Evolutionary conservation across 495 filamentous ascomycete genomes (phyloP).

Genomic region (Hypoxylon rickii): DNA sequence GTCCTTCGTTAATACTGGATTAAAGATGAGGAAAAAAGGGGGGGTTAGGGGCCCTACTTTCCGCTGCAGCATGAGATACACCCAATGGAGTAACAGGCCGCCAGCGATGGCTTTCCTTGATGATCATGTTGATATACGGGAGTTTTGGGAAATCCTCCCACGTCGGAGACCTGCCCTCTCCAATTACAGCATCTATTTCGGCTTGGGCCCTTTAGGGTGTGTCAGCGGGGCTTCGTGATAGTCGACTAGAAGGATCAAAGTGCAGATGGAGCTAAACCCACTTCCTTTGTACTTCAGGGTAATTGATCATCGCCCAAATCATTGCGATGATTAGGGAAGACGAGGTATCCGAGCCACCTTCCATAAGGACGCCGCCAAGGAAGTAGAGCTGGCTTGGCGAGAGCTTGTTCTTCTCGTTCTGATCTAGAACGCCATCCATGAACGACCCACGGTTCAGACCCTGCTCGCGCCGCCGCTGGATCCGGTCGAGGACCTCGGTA

Average conservation of each 20-base stretch:
- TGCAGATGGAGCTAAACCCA: constrained; percentile 9
- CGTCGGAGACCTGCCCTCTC: constrained; percentile 33
- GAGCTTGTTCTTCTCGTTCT: constrained; percentile 46
- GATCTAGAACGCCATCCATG: constrained; percentile 52
- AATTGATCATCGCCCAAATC: constrained; percentile 50
- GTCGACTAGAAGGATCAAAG: not conserved
- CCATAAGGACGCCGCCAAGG: constrained; percentile 45
- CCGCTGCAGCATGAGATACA: not conserved
- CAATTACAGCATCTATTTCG: constrained; percentile 38
- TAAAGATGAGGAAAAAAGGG: not conserved
- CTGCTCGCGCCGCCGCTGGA: constrained; percentile 20
- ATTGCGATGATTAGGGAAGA: constrained; percentile 42
- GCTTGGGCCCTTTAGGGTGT: constrained; percentile 23
- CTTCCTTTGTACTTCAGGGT: constrained; percentile 43
- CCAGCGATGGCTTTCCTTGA: not conserved
- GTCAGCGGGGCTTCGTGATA: not conserved
- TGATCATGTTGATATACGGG: not conserved
- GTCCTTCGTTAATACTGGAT: not conserved
- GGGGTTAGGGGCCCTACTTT: not conserved
- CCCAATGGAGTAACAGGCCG: not conserved
- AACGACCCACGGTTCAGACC: constrained; percentile 36
- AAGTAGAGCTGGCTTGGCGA: constrained; percentile 45
- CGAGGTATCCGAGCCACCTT: constrained; percentile 56
- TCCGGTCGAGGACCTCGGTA: constrained; percentile 23
- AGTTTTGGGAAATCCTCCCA: not conserved